Conservation (phyloP, 768 basidiomycete genomes). For the Auricularia auricula-judae region DNA sequence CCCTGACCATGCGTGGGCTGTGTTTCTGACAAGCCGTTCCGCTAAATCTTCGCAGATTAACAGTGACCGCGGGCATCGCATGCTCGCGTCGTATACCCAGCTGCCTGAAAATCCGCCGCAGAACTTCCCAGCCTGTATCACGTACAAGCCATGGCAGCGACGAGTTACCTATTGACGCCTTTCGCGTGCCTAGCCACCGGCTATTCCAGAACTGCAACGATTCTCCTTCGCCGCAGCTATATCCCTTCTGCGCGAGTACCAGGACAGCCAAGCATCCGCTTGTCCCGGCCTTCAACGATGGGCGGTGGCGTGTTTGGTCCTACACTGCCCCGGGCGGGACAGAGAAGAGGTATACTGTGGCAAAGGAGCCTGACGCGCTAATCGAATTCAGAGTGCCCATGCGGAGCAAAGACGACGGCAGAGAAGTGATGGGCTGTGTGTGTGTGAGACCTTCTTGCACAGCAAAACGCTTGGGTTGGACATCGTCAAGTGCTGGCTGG, state of each 20-base stretch:
- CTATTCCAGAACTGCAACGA: neutral
- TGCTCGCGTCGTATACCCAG: constrained; percentile 5
- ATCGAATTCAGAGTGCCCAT: constrained; percentile 5
- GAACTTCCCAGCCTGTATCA: neutral
- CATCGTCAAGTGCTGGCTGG: constrained; percentile 7
- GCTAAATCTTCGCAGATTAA: neutral
- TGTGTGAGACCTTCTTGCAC: constrained; percentile 5
- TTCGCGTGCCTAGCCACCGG: neutral
- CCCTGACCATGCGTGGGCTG: too few relatives aligned
- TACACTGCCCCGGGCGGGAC: neutral
- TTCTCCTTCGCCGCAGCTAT: constrained; percentile 2
- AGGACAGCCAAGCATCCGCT: constrained; percentile 5
- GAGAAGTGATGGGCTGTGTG: constrained; percentile 7
- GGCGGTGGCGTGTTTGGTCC: constrained; percentile 3
- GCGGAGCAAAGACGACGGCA: neutral
- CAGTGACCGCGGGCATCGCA: constrained; percentile 4
- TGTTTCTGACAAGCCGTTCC: too few relatives aligned
- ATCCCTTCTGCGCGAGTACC: constrained; percentile 1
- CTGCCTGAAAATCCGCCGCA: constrained; percentile 3
- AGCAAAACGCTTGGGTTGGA: constrained; percentile 7
- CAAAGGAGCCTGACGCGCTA: constrained; percentile 1
- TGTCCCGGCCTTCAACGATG: constrained; percentile 5
- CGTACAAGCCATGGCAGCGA: neutral
- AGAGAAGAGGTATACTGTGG: constrained; percentile 6
- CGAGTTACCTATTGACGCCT: neutral